Conservation (phyloP, 495 filamentous ascomycete species). For the Lichina pygmaea region DNA sequence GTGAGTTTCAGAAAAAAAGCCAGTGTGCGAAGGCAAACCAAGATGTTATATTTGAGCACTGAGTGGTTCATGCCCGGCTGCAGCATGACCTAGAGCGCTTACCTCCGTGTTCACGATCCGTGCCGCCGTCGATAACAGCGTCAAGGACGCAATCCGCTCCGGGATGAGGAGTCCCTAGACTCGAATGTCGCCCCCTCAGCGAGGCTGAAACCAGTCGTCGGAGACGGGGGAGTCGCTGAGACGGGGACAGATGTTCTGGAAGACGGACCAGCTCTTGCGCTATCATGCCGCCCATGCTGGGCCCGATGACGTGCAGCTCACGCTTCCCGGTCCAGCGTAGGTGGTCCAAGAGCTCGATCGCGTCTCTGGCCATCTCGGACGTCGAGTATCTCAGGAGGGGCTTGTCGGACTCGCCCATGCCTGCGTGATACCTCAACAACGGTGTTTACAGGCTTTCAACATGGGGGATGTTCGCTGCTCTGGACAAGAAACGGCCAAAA, state of each 20-base stretch:
- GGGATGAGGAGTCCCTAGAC: conserved; percentile 29
- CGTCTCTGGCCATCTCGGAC: conserved; percentile 48
- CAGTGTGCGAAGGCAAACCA: not conserved
- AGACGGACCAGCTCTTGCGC: conserved; percentile 41
- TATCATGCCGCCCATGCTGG: conserved; percentile 72
- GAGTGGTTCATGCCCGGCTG: too few species aligned
- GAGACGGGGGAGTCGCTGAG: too few species aligned
- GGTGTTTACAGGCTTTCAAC: too few species aligned
- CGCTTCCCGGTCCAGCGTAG: conserved; percentile 36
- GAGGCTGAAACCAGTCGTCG: not conserved
- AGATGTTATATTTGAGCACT: too few species aligned
- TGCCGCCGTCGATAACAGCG: conserved; percentile 46
- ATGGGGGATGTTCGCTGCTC: too few species aligned
- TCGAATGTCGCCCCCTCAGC: not conserved
- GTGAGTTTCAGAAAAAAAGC: not conserved
- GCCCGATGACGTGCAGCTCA: conserved; percentile 41
- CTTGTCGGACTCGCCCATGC: conserved; percentile 53
- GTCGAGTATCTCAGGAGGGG: conserved; percentile 44
- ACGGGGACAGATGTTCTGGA: not conserved
- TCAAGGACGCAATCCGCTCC: conserved; percentile 31
- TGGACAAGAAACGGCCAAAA: too few species aligned
- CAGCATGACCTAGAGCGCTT: conserved; percentile 14
- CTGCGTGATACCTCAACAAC: conserved; percentile 10
- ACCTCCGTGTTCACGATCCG: conserved; percentile 33
- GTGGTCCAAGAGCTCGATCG: conserved; percentile 37